A percentile compares a stretch with the other conserved stretches of the same genome.
Conservation (phyloP, 2,329 filamentous ascomycete species). For the Pseudopithomyces chartarum region DNA sequence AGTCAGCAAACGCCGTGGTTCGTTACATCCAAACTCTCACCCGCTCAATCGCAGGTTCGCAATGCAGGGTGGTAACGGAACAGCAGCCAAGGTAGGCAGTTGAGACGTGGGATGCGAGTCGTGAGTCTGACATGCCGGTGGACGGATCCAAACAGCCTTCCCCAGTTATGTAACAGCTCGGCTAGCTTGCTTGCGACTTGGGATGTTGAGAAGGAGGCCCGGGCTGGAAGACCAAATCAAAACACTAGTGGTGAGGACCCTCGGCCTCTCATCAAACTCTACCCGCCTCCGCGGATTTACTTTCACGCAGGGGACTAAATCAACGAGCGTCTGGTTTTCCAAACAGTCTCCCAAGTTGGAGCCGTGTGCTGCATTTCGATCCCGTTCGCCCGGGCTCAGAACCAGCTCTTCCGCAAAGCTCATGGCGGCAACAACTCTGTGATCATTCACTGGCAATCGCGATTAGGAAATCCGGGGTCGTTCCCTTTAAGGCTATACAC, state of each 20-base stretch:
- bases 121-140: slow-evolving; percentile 27
- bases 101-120: slow-evolving; percentile 11
- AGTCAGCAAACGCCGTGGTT: slow-evolving; percentile 22
- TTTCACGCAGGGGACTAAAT: neutral
- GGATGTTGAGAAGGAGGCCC: slow-evolving; percentile 2
- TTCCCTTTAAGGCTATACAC: neutral
- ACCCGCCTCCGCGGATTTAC: slow-evolving; percentile 4
- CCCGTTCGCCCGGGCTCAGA: neutral
- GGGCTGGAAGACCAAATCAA: neutral
- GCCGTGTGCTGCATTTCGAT: neutral
- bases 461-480: neutral
- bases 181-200: slow-evolving; percentile 8
- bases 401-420: neutral
- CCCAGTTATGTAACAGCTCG: slow-evolving; percentile 19
- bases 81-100: slow-evolving; percentile 34
- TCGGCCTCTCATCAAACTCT: slow-evolving; percentile 15
- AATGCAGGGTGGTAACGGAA: slow-evolving; percentile 21
- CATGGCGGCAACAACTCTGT: neutral
- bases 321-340: neutral
- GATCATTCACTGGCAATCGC: neutral
- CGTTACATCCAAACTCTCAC: slow-evolving; percentile 23
- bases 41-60: slow-evolving; percentile 11
- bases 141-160: slow-evolving; percentile 21
- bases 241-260: slow-evolving; percentile 8
- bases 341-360: neutral